Conservation (phyloP, 805 yeast genomes). For the Barnettozyma pratensis region DNA sequence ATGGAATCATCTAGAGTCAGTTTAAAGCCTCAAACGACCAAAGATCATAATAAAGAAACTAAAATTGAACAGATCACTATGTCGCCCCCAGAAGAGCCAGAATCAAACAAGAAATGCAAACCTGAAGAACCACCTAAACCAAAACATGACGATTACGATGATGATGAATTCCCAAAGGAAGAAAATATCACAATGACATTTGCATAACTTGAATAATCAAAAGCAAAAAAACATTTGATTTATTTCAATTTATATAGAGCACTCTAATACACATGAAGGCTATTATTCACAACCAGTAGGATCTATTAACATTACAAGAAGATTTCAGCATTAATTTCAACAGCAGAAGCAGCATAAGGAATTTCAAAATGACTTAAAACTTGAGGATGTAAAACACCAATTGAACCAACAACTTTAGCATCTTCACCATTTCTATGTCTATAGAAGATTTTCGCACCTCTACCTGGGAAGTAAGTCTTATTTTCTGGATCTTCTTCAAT, state of each 20-base stretch:
- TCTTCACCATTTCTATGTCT: constrained; percentile 57
- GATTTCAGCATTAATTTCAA: constrained; percentile 85
- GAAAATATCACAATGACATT: constrained; percentile 23
- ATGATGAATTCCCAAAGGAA: constrained; percentile 14
- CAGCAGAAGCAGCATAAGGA: constrained; percentile 88
- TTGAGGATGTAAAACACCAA: constrained; percentile 96
- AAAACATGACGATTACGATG: constrained; percentile 3
- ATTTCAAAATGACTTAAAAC: constrained; percentile 83
- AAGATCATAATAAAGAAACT: not conserved
- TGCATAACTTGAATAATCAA: constrained; percentile 6
- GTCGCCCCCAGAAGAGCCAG: not conserved
- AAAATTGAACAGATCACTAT: not conserved
- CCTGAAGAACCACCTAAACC: no score
- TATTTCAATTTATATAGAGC: no score
- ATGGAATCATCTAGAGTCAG: not conserved
- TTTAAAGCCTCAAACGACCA: no score
- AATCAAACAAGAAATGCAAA: no score
- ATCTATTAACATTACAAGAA: constrained; percentile 46
- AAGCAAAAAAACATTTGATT: not conserved
- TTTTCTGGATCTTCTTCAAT: constrained; percentile 63
- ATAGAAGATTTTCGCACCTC: constrained; percentile 87
- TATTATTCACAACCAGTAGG: not conserved
- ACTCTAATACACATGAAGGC: no score
- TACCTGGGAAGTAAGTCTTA: constrained; percentile 89
- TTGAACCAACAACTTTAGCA: constrained; percentile 62